Conservation (phyloP, 768 basidiomycete genomes). For the Collybia mongolica region DNA sequence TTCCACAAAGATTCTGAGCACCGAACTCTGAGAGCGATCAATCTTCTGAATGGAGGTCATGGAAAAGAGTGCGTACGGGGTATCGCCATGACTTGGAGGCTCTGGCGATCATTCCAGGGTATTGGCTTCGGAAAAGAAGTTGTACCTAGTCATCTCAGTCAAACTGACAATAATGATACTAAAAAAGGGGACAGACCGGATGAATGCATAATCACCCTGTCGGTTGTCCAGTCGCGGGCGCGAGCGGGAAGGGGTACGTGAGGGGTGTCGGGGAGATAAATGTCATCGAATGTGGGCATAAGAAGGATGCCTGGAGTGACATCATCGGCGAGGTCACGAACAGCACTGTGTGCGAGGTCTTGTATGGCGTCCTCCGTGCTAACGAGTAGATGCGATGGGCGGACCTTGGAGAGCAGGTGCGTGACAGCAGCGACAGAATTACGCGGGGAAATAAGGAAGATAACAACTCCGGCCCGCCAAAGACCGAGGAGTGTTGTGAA, state of each 20-base stretch:
- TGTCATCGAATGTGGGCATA: constrained; percentile 13
- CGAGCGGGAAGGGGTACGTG: constrained; percentile 8
- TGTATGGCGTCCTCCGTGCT: constrained; percentile 3
- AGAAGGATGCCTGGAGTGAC: constrained; percentile 1
- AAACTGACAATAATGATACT: neutral
- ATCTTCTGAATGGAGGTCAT: neutral
- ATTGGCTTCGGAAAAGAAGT: constrained; percentile 25
- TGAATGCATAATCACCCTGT: constrained; percentile 18
- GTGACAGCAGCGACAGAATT: no score
- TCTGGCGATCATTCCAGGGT: constrained; percentile 10
- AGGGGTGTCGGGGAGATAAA: constrained; percentile 4
- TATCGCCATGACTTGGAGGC: constrained; percentile 12
- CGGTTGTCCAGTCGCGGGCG: neutral
- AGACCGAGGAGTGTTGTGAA: no score
- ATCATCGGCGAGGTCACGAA: neutral
- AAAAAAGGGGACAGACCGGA: constrained; percentile 15
- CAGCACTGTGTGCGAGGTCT: neutral
- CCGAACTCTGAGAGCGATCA: constrained; percentile 1
- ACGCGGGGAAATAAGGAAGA: no score
- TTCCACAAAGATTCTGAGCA: neutral
- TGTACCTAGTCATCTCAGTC: constrained; percentile 13
- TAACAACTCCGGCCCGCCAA: no score
- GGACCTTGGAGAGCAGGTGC: no score
- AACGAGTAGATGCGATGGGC: neutral
- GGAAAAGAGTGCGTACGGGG: constrained; percentile 10